Conservation (phyloP, 176 grass and related monocot genomes). For the Phragmites australis region DNA sequence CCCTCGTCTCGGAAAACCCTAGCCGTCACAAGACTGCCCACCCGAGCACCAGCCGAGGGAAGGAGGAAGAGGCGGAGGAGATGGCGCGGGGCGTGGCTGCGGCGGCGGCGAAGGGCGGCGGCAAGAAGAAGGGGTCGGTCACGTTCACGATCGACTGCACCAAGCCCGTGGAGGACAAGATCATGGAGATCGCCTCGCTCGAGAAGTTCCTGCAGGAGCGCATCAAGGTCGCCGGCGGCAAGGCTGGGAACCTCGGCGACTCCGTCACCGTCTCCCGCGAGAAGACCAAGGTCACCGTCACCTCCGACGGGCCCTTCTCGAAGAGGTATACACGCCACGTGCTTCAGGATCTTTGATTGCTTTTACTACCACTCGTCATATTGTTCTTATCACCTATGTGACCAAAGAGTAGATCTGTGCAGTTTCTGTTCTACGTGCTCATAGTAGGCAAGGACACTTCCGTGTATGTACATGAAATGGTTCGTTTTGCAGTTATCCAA, state of each 20-base stretch:
- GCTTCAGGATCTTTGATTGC: neutral
- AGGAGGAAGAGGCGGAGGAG: neutral
- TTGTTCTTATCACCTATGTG: neutral
- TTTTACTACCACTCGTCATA: neutral
- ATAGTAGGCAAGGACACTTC: neutral
- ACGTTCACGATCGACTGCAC: conserved; percentile 83
- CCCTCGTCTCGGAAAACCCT: conserved; percentile 42
- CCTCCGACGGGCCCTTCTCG: conserved; percentile 80
- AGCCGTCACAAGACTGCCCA: conserved; percentile 35
- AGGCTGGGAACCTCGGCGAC: conserved; percentile 83
- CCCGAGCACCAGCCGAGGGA: conserved; percentile 15
- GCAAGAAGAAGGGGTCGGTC: conserved; percentile 79
- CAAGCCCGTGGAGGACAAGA: conserved; percentile 94
- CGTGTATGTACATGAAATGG: neutral
- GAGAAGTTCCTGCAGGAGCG: conserved; percentile 97
- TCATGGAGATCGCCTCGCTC: conserved; percentile 90
- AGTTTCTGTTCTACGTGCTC: neutral
- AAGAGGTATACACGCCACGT: conserved; percentile 46
- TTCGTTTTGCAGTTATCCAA: neutral
- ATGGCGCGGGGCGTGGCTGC: neutral
- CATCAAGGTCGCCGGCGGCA: conserved; percentile 90
- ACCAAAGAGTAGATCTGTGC: neutral
- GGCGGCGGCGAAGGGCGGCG: neutral
- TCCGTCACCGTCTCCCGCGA: conserved; percentile 70
- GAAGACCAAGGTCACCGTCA: conserved; percentile 80